Base-by-base conservation (phyloP, 352 stramenopile genomes). In the Nothophytophthora sp. region DNA sequence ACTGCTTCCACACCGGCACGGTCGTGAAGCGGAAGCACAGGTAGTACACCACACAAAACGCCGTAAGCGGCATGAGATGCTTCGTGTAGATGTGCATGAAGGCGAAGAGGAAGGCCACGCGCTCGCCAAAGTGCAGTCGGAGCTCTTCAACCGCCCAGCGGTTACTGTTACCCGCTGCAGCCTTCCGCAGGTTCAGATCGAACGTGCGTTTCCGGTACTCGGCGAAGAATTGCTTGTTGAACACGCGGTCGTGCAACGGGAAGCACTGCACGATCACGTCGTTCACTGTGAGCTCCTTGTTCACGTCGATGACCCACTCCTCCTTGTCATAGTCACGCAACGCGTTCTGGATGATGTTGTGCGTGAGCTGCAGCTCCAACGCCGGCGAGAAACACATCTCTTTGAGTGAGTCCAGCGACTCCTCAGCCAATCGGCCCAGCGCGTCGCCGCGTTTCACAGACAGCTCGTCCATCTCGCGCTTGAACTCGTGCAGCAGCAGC, bases 21-120 rank as follows among this genome's bases (percentile, higher is more conserved):
- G 61, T 50, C 22, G 79, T 55, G 37, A 91, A 91, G 12, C 85
- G 82, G 25, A 92, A 88, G 40, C 61, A 59, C 29, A 92, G 49
- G 54, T 95, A 95, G 55, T 91, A 95, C n/a, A 74, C 41, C 7
- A 92, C 65, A 27, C 78, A 83, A 1, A 77, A 40, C 19, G 73
- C 23, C 23, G 73, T 91, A 12, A 95, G 64, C 19, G 85, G 85
- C 56, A 91, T 23, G 37, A 95, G 44, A 43, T 90, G 81, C 67
- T 95, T 95, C 29, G 77, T 93, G 70, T 95, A 95, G 55, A 94
- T 92, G 55, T 94, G 81, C 83, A 95, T 95, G 44, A 94, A 95
- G 2, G 86, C 86, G 51, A 95, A 95, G 6, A 94, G 58, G 51
- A 95, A 95, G 22, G 86, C 86, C n/a, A 95, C 86, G 12, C 83